phyloP scores from a whole-genome alignment of 148 eudicot species.

The Agrostemma githago region DNA sequence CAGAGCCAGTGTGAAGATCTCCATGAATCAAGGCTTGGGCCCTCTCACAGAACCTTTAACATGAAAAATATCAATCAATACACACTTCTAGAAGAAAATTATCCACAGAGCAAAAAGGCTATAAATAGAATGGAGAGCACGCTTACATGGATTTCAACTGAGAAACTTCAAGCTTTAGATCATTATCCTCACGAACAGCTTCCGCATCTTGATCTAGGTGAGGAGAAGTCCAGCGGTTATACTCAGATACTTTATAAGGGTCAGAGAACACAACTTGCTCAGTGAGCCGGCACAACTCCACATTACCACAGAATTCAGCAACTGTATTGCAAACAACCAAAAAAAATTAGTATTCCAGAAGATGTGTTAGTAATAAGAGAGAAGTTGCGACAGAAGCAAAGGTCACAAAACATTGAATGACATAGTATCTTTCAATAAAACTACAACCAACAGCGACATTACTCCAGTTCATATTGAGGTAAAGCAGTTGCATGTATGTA shows the following conservation, averaged over 20 bases:
- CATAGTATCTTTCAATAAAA: not conserved
- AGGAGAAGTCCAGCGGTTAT: slow-evolving; percentile 87
- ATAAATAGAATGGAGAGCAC: not conserved
- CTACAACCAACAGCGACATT: not conserved
- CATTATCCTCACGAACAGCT: slow-evolving; percentile 78
- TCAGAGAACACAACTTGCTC: slow-evolving; percentile 94
- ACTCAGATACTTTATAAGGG: slow-evolving; percentile 74
- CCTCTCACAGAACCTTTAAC: slow-evolving; percentile 84
- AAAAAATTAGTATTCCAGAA: slow-evolving; percentile 1
- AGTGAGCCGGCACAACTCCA: slow-evolving; percentile 92
- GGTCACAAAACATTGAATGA: not conserved
- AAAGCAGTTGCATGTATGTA: not conserved
- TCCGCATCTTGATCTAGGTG: slow-evolving; percentile 76
- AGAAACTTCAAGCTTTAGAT: slow-evolving; percentile 80
- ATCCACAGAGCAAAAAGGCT: slow-evolving; percentile 1
- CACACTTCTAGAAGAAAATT: not conserved
- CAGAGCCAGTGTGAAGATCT: slow-evolving; percentile 91
- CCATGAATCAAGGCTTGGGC: slow-evolving; percentile 93
- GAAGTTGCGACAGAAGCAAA: not conserved
- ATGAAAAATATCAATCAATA: not conserved
- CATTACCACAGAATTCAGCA: slow-evolving; percentile 86
- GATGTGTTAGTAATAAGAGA: not conserved
- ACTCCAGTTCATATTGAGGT: not conserved
- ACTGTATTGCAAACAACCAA: slow-evolving; percentile 41
- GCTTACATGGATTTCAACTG: slow-evolving; percentile 72